Evolutionary conservation across 345 rosid genomes (phyloP), one percentile per base, ranked within the genome.

Genomic region (Brassica incana): DNA sequence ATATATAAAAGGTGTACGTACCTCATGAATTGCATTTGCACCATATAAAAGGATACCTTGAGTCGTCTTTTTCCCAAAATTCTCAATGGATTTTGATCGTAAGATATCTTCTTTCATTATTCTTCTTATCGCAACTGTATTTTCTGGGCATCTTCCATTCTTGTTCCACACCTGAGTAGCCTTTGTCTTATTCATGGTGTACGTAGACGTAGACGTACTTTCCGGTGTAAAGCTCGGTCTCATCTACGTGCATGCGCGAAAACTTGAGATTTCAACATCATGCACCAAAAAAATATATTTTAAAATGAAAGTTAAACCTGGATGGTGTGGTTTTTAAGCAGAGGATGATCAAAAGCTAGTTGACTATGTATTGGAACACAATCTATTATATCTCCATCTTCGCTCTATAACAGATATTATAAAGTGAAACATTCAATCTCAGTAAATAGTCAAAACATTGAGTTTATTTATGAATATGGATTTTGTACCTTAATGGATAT

Each of bases 61-160:
- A 60, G 45, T 80, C 69, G 8, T 54, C 9, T 54, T 54, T n/a
- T 15, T 88, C 3, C 20, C 23, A 54, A 54, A 54, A 54, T 2
- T 54, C 60, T 54, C 60, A 16, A 82, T 59, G 2, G 87, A 84
- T 74, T 85, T 79, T 5, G 85, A 80, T 77, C 91, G 81, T 43
- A 90, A 62, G 50, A 90, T 69, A 78, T 85, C 90, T 38, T 85
- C 89, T 67, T 70, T 30, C 80, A 58, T 87, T 23, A 84, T 85
- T 81, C 94, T 87, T 81, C 90, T 88, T 1, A 90, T 77, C 12
- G 94, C 86, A 56, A 88, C 67, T 1, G 91, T 88, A 25, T 84
- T 87, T 52, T 82, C 32, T 0, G 91, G 88, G 72, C 94, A 79
- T 45, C 72, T 68, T 38, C 88, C 91, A 15, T 73, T 85, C 65